Evolutionary conservation across 345 rosid species (phyloP).

Genomic region (Murraya koenigii): DNA sequence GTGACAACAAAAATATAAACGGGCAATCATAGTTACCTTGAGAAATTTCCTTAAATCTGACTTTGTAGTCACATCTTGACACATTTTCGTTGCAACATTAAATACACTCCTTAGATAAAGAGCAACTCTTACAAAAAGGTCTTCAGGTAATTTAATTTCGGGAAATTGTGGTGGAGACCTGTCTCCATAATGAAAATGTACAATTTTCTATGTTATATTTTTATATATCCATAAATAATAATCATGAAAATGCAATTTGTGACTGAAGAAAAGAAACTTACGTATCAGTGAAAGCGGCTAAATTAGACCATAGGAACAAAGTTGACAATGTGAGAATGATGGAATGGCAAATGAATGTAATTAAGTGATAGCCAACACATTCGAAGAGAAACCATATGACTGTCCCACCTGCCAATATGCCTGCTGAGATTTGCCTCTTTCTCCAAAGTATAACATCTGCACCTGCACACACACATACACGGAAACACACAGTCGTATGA

Average conservation of each 20-base stretch:
- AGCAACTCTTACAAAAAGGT: constrained; percentile 27
- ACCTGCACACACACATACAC: constrained; percentile 22
- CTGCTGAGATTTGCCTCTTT: constrained; percentile 44
- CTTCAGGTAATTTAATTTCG: constrained; percentile 30
- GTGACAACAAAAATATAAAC: too few relatives aligned
- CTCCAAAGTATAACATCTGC: constrained; percentile 54
- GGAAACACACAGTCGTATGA: neutral
- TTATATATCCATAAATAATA: neutral
- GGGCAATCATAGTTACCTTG: constrained; percentile 14
- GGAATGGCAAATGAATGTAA: constrained; percentile 40
- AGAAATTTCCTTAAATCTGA: constrained; percentile 42
- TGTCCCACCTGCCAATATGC: constrained; percentile 41
- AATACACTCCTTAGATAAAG: constrained; percentile 31
- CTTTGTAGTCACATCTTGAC: constrained; percentile 38
- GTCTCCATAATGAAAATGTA: neutral
- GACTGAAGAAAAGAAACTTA: constrained; percentile 13
- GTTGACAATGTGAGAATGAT: constrained; percentile 31
- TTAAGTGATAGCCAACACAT: constrained; percentile 42
- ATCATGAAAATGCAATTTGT: too few relatives aligned
- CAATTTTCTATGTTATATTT: too few relatives aligned
- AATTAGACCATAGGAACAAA: constrained; percentile 46
- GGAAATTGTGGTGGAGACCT: constrained; percentile 41
- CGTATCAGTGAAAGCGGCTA: constrained; percentile 37
- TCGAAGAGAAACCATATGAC: constrained; percentile 49
- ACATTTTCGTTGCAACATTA: constrained; percentile 24